These are phyloP conservation scores for Colletotrichum lini DNA, from an alignment of 2,329 filamentous ascomycete genomes.

Conservation along the genomic window DNA sequence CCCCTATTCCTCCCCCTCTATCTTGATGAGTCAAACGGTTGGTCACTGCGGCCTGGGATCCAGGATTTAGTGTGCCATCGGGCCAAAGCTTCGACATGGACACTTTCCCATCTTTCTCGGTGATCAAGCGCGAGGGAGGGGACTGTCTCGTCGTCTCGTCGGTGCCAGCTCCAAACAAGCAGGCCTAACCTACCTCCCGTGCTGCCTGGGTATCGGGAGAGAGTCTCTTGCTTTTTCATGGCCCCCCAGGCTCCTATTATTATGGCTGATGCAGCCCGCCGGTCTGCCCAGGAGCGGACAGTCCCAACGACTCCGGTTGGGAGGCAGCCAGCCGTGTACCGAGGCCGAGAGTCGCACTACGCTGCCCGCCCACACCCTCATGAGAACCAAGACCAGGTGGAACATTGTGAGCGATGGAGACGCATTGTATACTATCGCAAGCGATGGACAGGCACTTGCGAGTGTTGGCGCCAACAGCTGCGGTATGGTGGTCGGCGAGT, in stretches of 20 bases:
- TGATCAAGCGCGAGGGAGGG: not conserved
- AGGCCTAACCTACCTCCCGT: not conserved
- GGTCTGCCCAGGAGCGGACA: not conserved
- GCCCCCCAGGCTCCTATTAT: not conserved
- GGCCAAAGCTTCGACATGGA: constrained; percentile 12
- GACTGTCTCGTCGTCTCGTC: not conserved
- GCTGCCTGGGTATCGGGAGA: not conserved
- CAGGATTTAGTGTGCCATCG: constrained; percentile 26
- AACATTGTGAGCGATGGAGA: not conserved
- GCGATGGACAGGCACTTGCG: constrained; percentile 1
- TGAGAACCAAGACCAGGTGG: not conserved
- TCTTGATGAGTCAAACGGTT: constrained; percentile 11
- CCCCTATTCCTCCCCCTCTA: too few relatives aligned
- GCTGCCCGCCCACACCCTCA: not conserved
- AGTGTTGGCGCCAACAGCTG: not conserved
- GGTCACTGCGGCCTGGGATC: constrained; percentile 7
- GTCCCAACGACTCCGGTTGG: not conserved
- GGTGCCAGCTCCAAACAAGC: constrained; percentile 18
- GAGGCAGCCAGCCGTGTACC: not conserved
- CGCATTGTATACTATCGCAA: not conserved
- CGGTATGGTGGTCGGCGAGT: not conserved
- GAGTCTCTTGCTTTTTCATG: not conserved
- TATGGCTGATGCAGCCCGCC: not conserved
- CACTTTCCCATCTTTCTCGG: constrained; percentile 3
- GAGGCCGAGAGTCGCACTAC: not conserved